Evolutionary conservation across 345 rosid genomes (phyloP), one percentile per base, ranked within the genome.

Genomic region (Clausena lansium): DNA sequence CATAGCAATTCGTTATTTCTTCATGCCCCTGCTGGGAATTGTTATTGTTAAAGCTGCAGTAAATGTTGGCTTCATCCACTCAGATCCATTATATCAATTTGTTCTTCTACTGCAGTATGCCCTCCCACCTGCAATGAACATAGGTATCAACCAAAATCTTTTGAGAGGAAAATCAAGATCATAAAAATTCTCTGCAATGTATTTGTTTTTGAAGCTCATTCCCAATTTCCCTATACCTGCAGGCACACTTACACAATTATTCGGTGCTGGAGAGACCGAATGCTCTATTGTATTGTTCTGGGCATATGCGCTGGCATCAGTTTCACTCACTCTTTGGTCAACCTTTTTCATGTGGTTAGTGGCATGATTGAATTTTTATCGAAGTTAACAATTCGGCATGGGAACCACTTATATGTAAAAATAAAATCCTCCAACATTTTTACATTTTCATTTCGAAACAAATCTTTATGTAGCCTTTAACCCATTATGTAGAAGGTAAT

Each of bases 1-100:
- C 22, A 64, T 89, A 60, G 77, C 77, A 35, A 85, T 77, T 73
- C 91, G 93, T 10, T 89, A 85, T 15, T 28, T 90, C 33, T 41
- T 81, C 41, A 76, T 92, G 58, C 97, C 97, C 36, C 52, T 88
- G 6, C n/a, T n/a, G 9, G 94, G 97, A 74, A 85, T 92, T 73
- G 58, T 68, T 2, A 78, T 92, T 38, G 88, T 88, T 9, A 79
- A 65, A 78, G 88, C 80, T 52, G 94, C 90, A 5, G 58, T 81
- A n/a, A 76, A 67, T 27, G 67, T 84, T 2, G 92, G 93, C 45
- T 64, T 90, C 45, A 74, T 92, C 47, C 77, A 84, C 10, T 55
- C 80, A 0, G 88, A 89, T 77, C 90, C 91, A 1, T 71, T 87
- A 60, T 89, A 82, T 66, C 80, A 74, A 57, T 89, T 87, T 71